Evolutionary conservation across 1,284 basidiomycete genomes (phyloP).

Genomic region (Ustilago trichophora): DNA sequence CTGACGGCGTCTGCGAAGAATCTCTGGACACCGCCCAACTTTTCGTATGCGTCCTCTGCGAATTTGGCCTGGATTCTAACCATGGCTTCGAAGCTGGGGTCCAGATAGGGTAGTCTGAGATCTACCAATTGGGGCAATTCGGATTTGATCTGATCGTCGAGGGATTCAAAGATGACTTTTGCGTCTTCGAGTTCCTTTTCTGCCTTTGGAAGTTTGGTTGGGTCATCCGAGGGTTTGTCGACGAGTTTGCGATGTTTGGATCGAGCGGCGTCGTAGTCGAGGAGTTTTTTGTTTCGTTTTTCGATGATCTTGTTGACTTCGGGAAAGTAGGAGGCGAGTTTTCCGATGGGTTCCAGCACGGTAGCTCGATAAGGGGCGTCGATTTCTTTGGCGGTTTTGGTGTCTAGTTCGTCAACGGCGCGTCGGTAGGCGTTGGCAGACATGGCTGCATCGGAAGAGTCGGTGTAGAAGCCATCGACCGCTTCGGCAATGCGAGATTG

Average conservation of each 20-base stretch:
- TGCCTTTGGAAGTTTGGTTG: conserved; percentile 87
- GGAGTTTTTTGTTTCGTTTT: conserved; percentile 96
- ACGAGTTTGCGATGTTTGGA: conserved; percentile 78
- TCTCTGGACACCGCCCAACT: conserved; percentile 93
- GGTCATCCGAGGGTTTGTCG: conserved; percentile 93
- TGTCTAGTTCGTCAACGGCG: conserved; percentile 91
- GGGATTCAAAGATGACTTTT: conserved; percentile 88
- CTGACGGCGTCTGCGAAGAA: conserved; percentile 69
- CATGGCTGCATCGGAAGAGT: conserved; percentile 79
- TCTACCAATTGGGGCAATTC: conserved; percentile 94
- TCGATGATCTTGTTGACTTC: conserved; percentile 90
- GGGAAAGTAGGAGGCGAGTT: conserved; percentile 94
- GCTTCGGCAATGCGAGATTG: conserved; percentile 95
- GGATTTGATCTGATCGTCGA: conserved; percentile 88
- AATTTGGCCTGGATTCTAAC: conserved; percentile 92
- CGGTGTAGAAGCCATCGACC: conserved; percentile 88
- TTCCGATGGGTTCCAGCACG: conserved; percentile 89
- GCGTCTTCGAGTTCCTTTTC: conserved; percentile 95
- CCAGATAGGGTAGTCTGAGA: conserved; percentile 94
- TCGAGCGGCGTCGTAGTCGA: conserved; percentile 93
- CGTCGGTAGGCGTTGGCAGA: conserved; percentile 95
- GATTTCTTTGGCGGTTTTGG: conserved; percentile 82
- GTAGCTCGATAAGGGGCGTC: conserved; percentile 93
- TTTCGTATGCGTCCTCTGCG: conserved; percentile 97
- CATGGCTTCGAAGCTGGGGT: conserved; percentile 99